phyloP scores from a whole-genome alignment of 768 basidiomycete species.

The Suillus americanus region DNA sequence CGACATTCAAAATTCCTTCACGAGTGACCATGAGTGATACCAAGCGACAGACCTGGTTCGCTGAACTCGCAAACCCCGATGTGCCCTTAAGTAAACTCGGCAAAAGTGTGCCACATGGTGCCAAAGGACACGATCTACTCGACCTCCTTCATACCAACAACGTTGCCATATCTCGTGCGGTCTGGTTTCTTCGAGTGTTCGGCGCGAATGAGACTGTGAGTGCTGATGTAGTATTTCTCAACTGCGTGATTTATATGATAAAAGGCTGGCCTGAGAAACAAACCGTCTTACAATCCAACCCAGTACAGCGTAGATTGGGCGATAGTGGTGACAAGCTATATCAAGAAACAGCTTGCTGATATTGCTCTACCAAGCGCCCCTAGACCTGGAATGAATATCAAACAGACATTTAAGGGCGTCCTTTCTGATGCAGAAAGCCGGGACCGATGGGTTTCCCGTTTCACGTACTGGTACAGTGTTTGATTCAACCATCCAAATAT shows the following conservation, averaged over 20 bases:
- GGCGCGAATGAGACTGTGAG: conserved; percentile 84
- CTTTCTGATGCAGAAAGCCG: conserved; percentile 69
- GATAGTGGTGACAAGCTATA: conserved; percentile 72
- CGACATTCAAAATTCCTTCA: conserved; percentile 78
- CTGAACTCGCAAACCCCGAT: conserved; percentile 76
- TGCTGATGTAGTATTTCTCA: conserved; percentile 1
- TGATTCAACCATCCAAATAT: neutral
- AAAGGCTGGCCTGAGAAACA: conserved; percentile 74
- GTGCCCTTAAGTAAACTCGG: conserved; percentile 81
- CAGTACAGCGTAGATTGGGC: conserved; percentile 89
- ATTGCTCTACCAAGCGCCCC: conserved; percentile 81
- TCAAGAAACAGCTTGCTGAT: conserved; percentile 80
- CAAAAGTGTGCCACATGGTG: conserved; percentile 84
- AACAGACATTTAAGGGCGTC: conserved; percentile 81
- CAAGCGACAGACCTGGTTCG: conserved; percentile 81
- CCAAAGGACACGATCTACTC: conserved; percentile 81
- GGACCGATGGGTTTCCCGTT: conserved; percentile 76
- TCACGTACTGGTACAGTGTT: conserved; percentile 64
- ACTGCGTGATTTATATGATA: conserved; percentile 2
- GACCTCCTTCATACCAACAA: conserved; percentile 75
- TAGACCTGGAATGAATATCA: conserved; percentile 74
- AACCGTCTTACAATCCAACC: conserved; percentile 76
- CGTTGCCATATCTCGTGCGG: conserved; percentile 77
- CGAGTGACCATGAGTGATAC: conserved; percentile 79
- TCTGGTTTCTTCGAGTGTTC: conserved; percentile 86